Conservation (phyloP, 768 basidiomycete genomes). For the Multifurca ochricompacta region DNA sequence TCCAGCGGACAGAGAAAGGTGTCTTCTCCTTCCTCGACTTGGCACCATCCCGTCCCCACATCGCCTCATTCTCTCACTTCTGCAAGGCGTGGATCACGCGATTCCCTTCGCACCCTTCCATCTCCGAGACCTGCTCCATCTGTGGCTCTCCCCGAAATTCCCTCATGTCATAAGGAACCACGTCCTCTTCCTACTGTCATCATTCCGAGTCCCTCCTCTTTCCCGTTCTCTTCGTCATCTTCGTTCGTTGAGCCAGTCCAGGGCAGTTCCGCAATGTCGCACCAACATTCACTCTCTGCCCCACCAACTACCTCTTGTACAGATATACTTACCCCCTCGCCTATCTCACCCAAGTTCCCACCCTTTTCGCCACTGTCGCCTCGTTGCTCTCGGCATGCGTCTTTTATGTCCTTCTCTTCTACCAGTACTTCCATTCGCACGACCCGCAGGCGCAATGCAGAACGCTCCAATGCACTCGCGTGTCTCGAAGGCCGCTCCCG, state of each 20-base stretch:
- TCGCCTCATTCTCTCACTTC: slow-evolving; percentile 11
- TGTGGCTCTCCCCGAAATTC: slow-evolving; percentile 40
- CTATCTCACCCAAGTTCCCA: slow-evolving; percentile 15
- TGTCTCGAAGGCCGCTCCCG: slow-evolving; percentile 49
- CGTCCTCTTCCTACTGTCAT: slow-evolving; percentile 9
- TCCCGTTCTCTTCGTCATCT: background rate
- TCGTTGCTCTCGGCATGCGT: slow-evolving; percentile 24
- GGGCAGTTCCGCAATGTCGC: background rate
- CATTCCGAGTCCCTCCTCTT: slow-evolving; percentile 8
- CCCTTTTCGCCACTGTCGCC: slow-evolving; percentile 30
- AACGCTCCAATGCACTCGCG: slow-evolving; percentile 41
- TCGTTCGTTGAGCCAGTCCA: background rate
- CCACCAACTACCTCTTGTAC: background rate
- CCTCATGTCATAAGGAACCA: slow-evolving; percentile 19
- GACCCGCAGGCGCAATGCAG: slow-evolving; percentile 7
- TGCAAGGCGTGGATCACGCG: slow-evolving; percentile 32
- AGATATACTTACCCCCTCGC: too few species aligned
- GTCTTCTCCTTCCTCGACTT: background rate
- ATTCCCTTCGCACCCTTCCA: slow-evolving; percentile 43
- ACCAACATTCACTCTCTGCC: slow-evolving; percentile 2
- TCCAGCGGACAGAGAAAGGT: slow-evolving; percentile 18
- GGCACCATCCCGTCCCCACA: background rate
- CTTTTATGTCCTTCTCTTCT: slow-evolving; percentile 19
- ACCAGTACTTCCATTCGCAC: slow-evolving; percentile 16
- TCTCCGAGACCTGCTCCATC: slow-evolving; percentile 57